phyloP scores from a whole-genome alignment of 768 basidiomycete species.

The Daedaleopsis nitida region DNA sequence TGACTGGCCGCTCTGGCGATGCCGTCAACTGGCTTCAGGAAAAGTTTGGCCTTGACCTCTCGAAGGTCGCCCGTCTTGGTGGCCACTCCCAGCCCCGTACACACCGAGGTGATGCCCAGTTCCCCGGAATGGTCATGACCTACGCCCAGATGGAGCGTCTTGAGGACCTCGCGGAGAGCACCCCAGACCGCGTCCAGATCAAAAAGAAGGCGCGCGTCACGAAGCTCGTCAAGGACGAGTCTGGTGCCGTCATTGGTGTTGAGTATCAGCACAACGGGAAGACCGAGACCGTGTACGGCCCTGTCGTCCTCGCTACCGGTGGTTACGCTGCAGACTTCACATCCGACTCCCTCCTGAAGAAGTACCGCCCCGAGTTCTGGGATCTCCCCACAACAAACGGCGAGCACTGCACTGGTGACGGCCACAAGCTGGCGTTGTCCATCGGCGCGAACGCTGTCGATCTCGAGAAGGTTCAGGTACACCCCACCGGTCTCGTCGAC shows the following conservation, averaged over 20 bases:
- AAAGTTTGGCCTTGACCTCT: conserved; percentile 89
- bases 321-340: conserved; percentile 99
- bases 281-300: conserved; percentile 80
- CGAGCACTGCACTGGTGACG: conserved; percentile 95
- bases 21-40: conserved; percentile 96
- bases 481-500: conserved; percentile 94
- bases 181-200: conserved; percentile 87
- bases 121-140: conserved; percentile 97
- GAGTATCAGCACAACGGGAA: conserved; percentile 83
- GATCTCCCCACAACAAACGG: conserved; percentile 96
- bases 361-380: conserved; percentile 90
- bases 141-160: conserved; percentile 96
- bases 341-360: conserved; percentile 85
- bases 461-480: conserved; percentile 98
- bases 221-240: conserved; percentile 79
- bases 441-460: conserved; percentile 91
- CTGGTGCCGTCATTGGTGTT: conserved; percentile 79
- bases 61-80: conserved; percentile 93
- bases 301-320: conserved; percentile 94
- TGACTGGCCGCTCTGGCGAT: conserved; percentile 93
- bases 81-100: conserved; percentile 94
- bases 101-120: conserved; percentile 91
- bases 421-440: conserved; percentile 89
- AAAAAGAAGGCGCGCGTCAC: conserved; percentile 91
- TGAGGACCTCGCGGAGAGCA: conserved; percentile 82